These are phyloP conservation scores for Lactifluus rugatus DNA, from an alignment of 768 basidiomycete species.

Conservation along the genomic window DNA sequence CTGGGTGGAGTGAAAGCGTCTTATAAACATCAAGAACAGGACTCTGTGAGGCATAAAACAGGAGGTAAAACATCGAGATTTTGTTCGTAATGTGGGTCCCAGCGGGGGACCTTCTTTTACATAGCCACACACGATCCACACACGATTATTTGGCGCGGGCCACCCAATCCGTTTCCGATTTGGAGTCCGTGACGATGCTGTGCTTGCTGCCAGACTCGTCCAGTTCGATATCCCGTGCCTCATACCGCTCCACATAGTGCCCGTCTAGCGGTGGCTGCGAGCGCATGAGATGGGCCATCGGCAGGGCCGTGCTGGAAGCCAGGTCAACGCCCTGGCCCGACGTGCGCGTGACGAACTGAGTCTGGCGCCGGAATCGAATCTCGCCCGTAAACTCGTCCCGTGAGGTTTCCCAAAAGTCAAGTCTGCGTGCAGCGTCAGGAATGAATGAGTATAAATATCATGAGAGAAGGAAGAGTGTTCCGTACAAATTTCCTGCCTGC, in stretches of 20 bases:
- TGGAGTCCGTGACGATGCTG: not conserved
- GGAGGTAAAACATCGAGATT: too few species aligned
- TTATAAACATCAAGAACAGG: too few species aligned
- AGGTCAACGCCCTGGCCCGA: not conserved
- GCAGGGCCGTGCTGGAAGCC: slow-evolving; percentile 9
- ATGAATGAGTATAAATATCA: too few species aligned
- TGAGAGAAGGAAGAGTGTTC: too few species aligned
- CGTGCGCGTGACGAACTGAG: slow-evolving; percentile 1
- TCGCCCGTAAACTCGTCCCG: slow-evolving; percentile 16
- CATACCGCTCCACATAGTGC: slow-evolving; percentile 17
- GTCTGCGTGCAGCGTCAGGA: not conserved
- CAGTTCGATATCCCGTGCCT: slow-evolving; percentile 14
- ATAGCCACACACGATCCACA: not conserved
- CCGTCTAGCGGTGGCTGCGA: not conserved
- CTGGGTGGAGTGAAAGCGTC: too few species aligned
- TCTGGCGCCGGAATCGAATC: slow-evolving; percentile 19
- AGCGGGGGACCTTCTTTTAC: too few species aligned
- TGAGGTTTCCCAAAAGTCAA: slow-evolving; percentile 19
- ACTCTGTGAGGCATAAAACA: too few species aligned
- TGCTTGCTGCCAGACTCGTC: slow-evolving; percentile 4
- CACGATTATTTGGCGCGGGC: not conserved
- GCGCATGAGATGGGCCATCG: slow-evolving; percentile 14
- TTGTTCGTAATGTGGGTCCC: too few species aligned
- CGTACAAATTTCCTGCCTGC: slow-evolving; percentile 14
- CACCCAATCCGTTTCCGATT: not conserved